A percentile compares a stretch with the other conserved stretches of the same genome.
Conservation (phyloP, 1,284 basidiomycete species). For the Cystobasidium sp. region DNA sequence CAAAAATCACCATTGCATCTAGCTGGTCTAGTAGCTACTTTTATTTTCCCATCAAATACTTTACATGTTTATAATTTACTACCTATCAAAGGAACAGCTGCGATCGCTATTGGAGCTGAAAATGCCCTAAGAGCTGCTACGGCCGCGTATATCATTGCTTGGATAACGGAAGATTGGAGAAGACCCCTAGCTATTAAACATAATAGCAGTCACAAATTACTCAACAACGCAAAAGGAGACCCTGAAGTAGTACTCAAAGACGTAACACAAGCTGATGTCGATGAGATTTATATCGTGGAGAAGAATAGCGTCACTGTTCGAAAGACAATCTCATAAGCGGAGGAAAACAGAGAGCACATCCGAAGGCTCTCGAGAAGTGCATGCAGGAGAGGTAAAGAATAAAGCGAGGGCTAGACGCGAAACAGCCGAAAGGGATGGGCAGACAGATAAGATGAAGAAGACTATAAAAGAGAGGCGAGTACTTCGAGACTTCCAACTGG, state of each 20-base stretch:
- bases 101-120: conserved; percentile 35
- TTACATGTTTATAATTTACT: conserved; percentile 48
- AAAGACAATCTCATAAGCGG: background rate
- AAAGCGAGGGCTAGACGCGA: background rate
- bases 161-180: conserved; percentile 44
- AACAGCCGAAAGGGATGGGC: too few species aligned
- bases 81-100: conserved; percentile 43
- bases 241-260: conserved; percentile 32
- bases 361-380: background rate
- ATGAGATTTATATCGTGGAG: conserved; percentile 34
- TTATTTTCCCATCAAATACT: conserved; percentile 39
- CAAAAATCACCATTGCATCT: conserved; percentile 25
- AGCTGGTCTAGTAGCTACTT: conserved; percentile 31
- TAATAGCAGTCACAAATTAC: background rate
- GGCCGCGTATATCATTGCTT: conserved; percentile 34
- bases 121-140: conserved; percentile 43
- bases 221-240: background rate
- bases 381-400: conserved; percentile 11
- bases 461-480: too few species aligned
- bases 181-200: conserved; percentile 25
- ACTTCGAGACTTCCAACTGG: too few species aligned
- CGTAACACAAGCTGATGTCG: conserved; percentile 21
- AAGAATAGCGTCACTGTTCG: conserved; percentile 40
- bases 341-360: background rate
- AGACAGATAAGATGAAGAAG: too few species aligned